Evolutionary conservation across 805 yeast genomes (phyloP).

Genomic region (Wickerhamiella qilinensis): DNA sequence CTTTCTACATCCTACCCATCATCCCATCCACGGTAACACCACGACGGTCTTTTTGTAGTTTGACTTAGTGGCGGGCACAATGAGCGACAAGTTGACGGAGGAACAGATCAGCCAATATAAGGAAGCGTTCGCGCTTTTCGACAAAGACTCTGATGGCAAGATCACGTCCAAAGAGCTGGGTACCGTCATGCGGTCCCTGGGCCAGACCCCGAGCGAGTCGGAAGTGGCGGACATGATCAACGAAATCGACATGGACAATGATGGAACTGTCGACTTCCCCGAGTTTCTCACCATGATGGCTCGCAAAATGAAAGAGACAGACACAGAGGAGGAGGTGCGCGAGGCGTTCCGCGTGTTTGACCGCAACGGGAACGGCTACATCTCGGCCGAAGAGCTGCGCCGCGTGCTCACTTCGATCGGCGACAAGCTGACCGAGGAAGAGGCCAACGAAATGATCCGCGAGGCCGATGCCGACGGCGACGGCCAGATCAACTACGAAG

Average conservation of each 20-base stretch:
- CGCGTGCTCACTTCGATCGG: constrained; percentile 96
- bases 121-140: constrained; percentile 94
- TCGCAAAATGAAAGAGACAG: constrained; percentile 89
- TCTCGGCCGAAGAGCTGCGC: constrained; percentile 89
- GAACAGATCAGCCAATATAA: constrained; percentile 94
- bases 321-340: constrained; percentile 88
- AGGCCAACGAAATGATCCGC: constrained; percentile 91
- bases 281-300: constrained; percentile 79
- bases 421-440: constrained; percentile 89
- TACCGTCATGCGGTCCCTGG: constrained; percentile 97
- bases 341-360: constrained; percentile 98
- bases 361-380: constrained; percentile 84
- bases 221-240: constrained; percentile 94
- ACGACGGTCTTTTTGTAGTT: no score
- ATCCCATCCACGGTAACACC: no score
- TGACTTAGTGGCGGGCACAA: no score
- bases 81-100: constrained; percentile 78
- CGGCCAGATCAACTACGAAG: constrained; percentile 94
- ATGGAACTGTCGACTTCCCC: constrained; percentile 72
- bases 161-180: constrained; percentile 93
- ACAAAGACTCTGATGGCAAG: constrained; percentile 89
- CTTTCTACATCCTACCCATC: no score
- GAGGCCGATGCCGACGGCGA: constrained; percentile 87
- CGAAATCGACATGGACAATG: constrained; percentile 91
- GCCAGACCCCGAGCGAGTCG: constrained; percentile 91